phyloP scores from a whole-genome alignment of 352 stramenopile species.

The Phytophthora palmivora region DNA sequence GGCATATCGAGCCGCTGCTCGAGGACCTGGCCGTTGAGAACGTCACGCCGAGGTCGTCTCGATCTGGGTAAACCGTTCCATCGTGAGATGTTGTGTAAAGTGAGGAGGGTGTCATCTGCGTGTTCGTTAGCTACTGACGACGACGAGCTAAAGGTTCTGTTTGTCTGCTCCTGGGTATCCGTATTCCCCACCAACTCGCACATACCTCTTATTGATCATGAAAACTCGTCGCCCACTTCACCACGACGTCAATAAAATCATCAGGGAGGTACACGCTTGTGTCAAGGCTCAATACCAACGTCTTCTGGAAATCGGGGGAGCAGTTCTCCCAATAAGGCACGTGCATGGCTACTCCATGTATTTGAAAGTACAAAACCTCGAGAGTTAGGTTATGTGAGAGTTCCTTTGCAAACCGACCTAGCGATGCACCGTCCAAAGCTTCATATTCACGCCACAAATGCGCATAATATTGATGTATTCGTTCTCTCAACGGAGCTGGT shows the following conservation, averaged over 20 bases:
- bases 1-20: slow-evolving; percentile 9
- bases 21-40: background rate
- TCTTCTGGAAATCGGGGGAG: slow-evolving; percentile 62
- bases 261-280: slow-evolving; percentile 67
- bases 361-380: slow-evolving; percentile 77
- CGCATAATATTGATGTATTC: slow-evolving; percentile 79
- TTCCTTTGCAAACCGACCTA: slow-evolving; percentile 59
- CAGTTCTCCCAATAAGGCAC: slow-evolving; percentile 54
- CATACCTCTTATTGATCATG: slow-evolving; percentile 65
- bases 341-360: slow-evolving; percentile 61
- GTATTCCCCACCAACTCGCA: slow-evolving; percentile 45
- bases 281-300: slow-evolving; percentile 50
- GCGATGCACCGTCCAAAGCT: slow-evolving; percentile 55
- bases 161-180: slow-evolving; percentile 32
- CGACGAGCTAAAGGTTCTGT: slow-evolving; percentile 28
- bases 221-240: slow-evolving; percentile 61
- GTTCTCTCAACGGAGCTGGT: slow-evolving; percentile 49
- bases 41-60: slow-evolving; percentile 12
- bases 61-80: slow-evolving; percentile 26
- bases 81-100: slow-evolving; percentile 34
- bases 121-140: slow-evolving; percentile 12
- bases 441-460: slow-evolving; percentile 76
- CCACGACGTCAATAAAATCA: slow-evolving; percentile 59
- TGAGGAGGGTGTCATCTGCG: slow-evolving; percentile 21
- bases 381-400: slow-evolving; percentile 68